Percentiles rank a stretch among this genome's conserved stretches.
Evolutionary conservation across 768 basidiomycete species (phyloP).

Genomic region (Cystofilobasidium bisporidii): DNA sequence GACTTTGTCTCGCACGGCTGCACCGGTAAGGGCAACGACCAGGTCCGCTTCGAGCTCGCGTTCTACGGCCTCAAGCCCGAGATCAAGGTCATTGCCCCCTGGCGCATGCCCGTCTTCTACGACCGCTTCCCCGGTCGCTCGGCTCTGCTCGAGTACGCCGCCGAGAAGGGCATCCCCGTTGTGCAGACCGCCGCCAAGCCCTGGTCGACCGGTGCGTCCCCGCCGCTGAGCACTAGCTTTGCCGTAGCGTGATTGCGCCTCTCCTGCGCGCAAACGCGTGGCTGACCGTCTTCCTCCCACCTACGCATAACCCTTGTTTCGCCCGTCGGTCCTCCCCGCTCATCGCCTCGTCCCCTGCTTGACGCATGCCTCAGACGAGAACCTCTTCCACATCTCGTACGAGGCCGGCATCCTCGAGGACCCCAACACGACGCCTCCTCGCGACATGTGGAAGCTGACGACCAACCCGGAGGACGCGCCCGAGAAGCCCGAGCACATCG

Average conservation of each 20-base stretch:
- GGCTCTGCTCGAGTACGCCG: constrained; percentile 82
- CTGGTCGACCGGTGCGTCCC: constrained; percentile 67
- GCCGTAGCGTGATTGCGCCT: too few species aligned
- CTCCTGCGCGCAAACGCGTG: too few species aligned
- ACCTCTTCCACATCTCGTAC: constrained; percentile 99
- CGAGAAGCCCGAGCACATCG: constrained; percentile 60
- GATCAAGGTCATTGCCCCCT: constrained; percentile 97
- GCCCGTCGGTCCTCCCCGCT: too few species aligned
- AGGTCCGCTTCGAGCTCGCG: constrained; percentile 96
- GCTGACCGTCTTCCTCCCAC: not conserved
- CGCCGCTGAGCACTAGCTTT: too few species aligned
- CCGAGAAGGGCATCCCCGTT: constrained; percentile 79
- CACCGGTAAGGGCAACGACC: constrained; percentile 99
- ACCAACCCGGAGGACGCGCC: constrained; percentile 73
- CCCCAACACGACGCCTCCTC: constrained; percentile 83
- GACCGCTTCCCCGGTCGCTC: constrained; percentile 92
- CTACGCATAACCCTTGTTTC: too few species aligned
- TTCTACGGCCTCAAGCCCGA: constrained; percentile 98
- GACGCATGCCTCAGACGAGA: constrained; percentile 56
- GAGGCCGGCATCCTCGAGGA: constrained; percentile 98
- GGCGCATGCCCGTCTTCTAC: constrained; percentile 85
- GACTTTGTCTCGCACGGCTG: constrained; percentile 97
- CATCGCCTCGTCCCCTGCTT: not conserved
- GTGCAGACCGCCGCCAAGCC: constrained; percentile 92
- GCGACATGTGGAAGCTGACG: constrained; percentile 99